Conservation (phyloP, 2,329 filamentous ascomycete genomes). For the Penicillium sp. region DNA sequence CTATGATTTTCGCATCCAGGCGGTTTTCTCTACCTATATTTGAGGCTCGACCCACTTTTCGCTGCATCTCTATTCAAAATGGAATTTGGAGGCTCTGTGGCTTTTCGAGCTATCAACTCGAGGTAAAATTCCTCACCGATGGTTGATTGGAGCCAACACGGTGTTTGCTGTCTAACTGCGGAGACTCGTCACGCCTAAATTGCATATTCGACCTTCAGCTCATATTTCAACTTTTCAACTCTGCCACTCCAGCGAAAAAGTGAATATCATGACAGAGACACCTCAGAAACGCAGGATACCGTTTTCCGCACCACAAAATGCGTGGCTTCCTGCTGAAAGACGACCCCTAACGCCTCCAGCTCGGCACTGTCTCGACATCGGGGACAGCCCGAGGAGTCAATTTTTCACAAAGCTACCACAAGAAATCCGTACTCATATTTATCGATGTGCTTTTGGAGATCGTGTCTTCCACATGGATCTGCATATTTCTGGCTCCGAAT, state of each 20-base stretch:
- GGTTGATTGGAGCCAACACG: not conserved
- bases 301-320: not conserved
- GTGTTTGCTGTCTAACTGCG: conserved; percentile 2
- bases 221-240: not conserved
- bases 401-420: not conserved
- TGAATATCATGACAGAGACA: not conserved
- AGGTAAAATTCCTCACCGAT: not conserved
- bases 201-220: not conserved
- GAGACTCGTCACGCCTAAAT: not conserved
- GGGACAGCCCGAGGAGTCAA: not conserved
- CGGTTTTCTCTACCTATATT: too few species aligned
- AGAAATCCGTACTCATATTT: not conserved
- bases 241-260: not conserved
- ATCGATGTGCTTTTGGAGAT: not conserved
- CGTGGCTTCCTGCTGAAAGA: not conserved
- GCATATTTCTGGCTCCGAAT: not conserved
- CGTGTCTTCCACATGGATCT: not conserved
- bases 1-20: too few species aligned
- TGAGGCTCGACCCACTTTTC: too few species aligned
- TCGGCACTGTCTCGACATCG: not conserved
- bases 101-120: not conserved
- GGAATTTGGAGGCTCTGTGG: not conserved
- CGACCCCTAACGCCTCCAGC: not conserved
- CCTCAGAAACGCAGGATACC: too few species aligned
- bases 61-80: too few species aligned